A percentile compares a stretch with the other conserved stretches of the same genome.
phyloP scores from a whole-genome alignment of 2,329 filamentous ascomycete species.

The Tolypocladium tundrense region DNA sequence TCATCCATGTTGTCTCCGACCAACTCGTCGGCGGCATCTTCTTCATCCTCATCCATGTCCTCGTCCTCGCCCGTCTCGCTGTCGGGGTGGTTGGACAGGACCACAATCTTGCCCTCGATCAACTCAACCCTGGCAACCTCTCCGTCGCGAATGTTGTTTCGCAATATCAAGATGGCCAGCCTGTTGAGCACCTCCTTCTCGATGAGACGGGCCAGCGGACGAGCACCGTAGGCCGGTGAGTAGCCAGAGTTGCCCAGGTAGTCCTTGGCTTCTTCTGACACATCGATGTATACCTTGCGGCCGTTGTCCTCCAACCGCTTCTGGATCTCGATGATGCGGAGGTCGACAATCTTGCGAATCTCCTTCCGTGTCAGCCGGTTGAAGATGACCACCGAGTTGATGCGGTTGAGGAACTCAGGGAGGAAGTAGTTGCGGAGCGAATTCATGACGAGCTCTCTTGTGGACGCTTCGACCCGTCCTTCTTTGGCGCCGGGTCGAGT shows the following conservation, averaged over 20 bases:
- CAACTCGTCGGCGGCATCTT: constrained; percentile 63
- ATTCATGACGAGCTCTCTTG: constrained; percentile 81
- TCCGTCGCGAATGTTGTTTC: constrained; percentile 75
- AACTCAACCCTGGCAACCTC: constrained; percentile 74
- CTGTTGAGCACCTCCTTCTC: constrained; percentile 96
- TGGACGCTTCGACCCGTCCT: constrained; percentile 77
- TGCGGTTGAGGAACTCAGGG: constrained; percentile 96
- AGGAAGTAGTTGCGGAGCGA: constrained; percentile 92
- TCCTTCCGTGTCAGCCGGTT: constrained; percentile 85
- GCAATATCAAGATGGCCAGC: constrained; percentile 81
- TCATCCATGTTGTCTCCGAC: constrained; percentile 50
- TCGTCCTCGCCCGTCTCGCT: constrained; percentile 53
- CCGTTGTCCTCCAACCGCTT: constrained; percentile 78
- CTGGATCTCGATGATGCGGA: constrained; percentile 82
- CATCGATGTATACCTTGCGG: constrained; percentile 75
- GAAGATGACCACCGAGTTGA: constrained; percentile 94
- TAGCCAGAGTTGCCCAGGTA: constrained; percentile 89
- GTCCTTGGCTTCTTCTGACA: constrained; percentile 78
- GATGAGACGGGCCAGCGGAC: constrained; percentile 79
- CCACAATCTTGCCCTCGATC: constrained; percentile 66
- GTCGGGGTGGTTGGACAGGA: constrained; percentile 70
- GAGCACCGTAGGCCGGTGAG: constrained; percentile 87
- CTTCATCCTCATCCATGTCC: constrained; percentile 63
- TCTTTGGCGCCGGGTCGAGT: constrained; percentile 66
- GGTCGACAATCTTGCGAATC: constrained; percentile 91